Percentiles rank a stretch among this genome's conserved stretches.
Evolutionary conservation across 352 stramenopile species (phyloP).

Genomic region (Pythium plurisporium): DNA sequence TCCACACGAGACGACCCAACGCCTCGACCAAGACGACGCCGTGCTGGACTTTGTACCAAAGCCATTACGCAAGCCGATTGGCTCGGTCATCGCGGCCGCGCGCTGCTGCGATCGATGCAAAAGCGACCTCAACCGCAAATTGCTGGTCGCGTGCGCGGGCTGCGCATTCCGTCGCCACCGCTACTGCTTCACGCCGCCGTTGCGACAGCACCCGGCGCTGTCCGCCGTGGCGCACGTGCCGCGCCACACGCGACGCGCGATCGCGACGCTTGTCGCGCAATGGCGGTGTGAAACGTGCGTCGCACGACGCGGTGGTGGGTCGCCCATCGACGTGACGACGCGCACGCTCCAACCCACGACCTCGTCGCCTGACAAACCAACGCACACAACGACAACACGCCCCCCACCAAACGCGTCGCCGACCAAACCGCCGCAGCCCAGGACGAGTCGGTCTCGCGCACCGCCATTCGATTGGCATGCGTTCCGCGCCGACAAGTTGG

Average conservation of each 20-base stretch:
- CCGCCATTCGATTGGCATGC: conserved; percentile 29
- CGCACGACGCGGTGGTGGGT: not conserved
- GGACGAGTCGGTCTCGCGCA: not conserved
- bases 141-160: conserved; percentile 42
- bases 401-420: not conserved
- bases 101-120: conserved; percentile 44
- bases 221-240: conserved; percentile 5
- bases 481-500: conserved; percentile 24
- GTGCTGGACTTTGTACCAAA: conserved; percentile 17
- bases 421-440: not conserved
- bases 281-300: conserved; percentile 30
- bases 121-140: conserved; percentile 64
- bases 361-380: not conserved
- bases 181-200: conserved; percentile 63
- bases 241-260: conserved; percentile 17
- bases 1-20: not conserved
- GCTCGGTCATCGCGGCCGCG: not conserved
- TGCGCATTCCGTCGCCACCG: conserved; percentile 58
- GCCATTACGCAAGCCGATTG: conserved; percentile 2
- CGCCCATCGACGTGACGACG: not conserved
- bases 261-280: conserved; percentile 15
- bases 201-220: conserved; percentile 55
- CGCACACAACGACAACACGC: not conserved
- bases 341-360: not conserved
- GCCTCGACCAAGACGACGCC: not conserved